A percentile compares a stretch with the other conserved stretches of the same genome.
phyloP scores from a whole-genome alignment of 192 early-diverging fungal species.

The Entophlyctis helioformis region DNA sequence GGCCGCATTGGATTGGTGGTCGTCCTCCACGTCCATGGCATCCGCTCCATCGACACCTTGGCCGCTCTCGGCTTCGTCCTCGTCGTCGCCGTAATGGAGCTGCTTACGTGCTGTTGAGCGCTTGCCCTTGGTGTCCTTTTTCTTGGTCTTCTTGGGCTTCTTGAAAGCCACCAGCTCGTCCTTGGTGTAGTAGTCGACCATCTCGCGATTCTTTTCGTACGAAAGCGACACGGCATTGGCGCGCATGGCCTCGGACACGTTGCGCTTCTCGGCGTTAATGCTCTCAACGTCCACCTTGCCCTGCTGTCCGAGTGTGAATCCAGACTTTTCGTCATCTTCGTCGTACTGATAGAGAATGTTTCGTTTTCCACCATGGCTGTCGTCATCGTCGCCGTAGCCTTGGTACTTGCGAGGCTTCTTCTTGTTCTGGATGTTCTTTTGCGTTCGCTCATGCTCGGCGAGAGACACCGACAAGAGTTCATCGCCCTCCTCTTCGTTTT shows the following conservation, averaged over 20 bases:
- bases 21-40: conserved; percentile 23
- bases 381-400: conserved; percentile 65
- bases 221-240: conserved; percentile 35
- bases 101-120: conserved; percentile 5
- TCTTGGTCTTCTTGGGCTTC: conserved; percentile 66
- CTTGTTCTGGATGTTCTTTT: conserved; percentile 66
- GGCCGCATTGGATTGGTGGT: neutral
- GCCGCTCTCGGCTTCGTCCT: conserved; percentile 25
- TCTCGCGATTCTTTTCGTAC: conserved; percentile 37
- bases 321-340: conserved; percentile 43
- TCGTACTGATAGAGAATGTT: conserved; percentile 68
- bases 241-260: conserved; percentile 31
- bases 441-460: conserved; percentile 50
- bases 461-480: conserved; percentile 60
- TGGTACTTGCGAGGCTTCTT: conserved; percentile 50
- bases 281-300: conserved; percentile 28
- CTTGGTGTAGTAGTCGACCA: conserved; percentile 82
- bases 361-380: conserved; percentile 22
- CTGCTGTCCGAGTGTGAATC: conserved; percentile 41
- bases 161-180: conserved; percentile 74
- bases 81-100: conserved; percentile 3
- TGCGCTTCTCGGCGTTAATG: conserved; percentile 7
- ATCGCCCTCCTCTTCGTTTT: conserved; percentile 53
- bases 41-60: conserved; percentile 31
- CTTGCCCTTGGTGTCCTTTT: conserved; percentile 10